Evolutionary conservation across 805 yeast species (phyloP), one percentile per base, ranked within the genome.

Genomic region (Zygosaccharomyces kombuchaensis): DNA sequence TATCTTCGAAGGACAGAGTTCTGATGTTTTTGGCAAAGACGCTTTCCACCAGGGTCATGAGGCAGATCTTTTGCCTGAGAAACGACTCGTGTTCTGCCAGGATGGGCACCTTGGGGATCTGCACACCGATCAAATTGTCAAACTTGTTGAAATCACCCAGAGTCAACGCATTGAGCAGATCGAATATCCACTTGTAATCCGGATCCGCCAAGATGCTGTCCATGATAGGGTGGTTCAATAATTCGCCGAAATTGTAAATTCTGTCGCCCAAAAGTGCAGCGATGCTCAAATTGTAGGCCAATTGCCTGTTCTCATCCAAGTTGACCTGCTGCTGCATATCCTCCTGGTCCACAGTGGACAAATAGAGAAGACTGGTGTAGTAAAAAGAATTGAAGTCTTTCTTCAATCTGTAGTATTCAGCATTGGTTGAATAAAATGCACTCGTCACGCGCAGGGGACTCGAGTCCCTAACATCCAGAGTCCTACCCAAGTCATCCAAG

Each of bases 181-280:
- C 77, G 51, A 80, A 77, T 50, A 93, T 70, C 96, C 96, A 88
- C 30, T 69, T 65, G 63, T 78, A 78, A 36, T 71, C 70, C 34
- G 77, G 65, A 43, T 70, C 73, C 22, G 69, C 69, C 16, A 63
- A 53, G 34, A 84, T 74, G 32, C 72, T 66, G 34, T 70, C 62
- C 65, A 89, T 76, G 38, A 91, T 81, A 36, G 93, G 96, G 67
- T 91, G 98, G 64, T 89, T 80, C 50, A 93, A 76, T 52, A 93
- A 77, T 69, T 93, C 99, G 42, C 98, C 98, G 67, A 93, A 93
- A 70, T 91, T 93, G 73, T 88, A 93, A 56, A 91, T 87, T 59
- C 79, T 82, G 61, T 89, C 96, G 40, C 97, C 98, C 56, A 91
- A 74, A 48, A 93, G 71, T 0, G 97, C 98, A 26, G 96, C 82